phyloP scores from a whole-genome alignment of 2,329 filamentous ascomycete species.

The Colletotrichum sojae region DNA sequence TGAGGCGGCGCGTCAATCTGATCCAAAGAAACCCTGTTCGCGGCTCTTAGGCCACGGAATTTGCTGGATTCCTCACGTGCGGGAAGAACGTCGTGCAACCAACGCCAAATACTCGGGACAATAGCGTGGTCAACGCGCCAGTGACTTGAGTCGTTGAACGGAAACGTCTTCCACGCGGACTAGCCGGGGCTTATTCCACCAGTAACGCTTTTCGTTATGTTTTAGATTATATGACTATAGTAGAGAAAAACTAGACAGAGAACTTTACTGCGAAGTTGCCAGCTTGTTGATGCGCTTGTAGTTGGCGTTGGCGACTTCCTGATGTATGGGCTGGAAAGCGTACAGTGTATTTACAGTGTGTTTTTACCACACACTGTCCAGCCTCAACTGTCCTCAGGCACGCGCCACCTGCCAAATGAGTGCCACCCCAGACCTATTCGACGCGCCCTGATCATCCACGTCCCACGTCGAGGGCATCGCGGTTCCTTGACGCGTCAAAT shows the following conservation, averaged over 20 bases:
- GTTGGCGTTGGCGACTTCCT: too few species aligned
- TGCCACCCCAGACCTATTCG: conserved; percentile 26
- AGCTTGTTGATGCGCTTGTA: too few species aligned
- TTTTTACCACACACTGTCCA: background rate
- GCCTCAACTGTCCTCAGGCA: conserved; percentile 33
- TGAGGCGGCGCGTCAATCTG: background rate
- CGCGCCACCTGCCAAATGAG: conserved; percentile 22
- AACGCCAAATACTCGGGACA: background rate
- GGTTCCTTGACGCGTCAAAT: conserved; percentile 39
- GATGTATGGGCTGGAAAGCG: too few species aligned
- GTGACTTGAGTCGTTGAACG: background rate
- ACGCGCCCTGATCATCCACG: conserved; percentile 32
- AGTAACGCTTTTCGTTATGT: background rate
- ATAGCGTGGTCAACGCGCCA: background rate
- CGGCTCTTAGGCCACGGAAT: conserved; percentile 7
- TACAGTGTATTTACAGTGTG: background rate
- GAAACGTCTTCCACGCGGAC: background rate
- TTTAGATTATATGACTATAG: too few species aligned
- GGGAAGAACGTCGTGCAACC: conserved; percentile 18
- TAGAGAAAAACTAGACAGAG: too few species aligned
- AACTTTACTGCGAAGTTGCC: too few species aligned
- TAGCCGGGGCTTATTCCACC: background rate
- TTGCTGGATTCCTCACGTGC: background rate
- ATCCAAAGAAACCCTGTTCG: background rate
- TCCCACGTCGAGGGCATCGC: conserved; percentile 31